Base-by-base conservation (phyloP, 225 moss, liverwort and hornwort genomes). In the Rhytidiadelphus loreus region DNA sequence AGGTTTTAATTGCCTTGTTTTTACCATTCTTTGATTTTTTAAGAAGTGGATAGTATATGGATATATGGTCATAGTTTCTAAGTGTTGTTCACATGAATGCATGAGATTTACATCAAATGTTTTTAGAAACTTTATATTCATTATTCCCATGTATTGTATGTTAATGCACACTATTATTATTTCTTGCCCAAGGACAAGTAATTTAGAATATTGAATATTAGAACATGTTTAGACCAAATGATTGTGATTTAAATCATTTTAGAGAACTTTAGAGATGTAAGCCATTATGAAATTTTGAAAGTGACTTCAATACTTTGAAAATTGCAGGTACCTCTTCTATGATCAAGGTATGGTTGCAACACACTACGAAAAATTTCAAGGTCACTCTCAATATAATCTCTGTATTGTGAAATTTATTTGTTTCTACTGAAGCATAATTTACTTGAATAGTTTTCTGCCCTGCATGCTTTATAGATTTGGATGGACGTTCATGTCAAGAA, bases 1-100 rank as follows among this genome's bases (percentile, higher is more conserved):
- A 65, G 13, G 64, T 33, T 64, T 17, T 4, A 15, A 65, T 35
- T 65, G 7, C 4, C 4, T 17, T 33, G 5, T 35, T 19, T 32
- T 12, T 30, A 15, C 48, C 4, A 7, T 1, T 50, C 28, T 50
- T 46, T 2, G 0, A 5, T 22, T 23, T 76, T 3, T 16, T 1
- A 57, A 11, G 5, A 24, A 39, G 9, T 8, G 12, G 19, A 5
- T 57, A 25, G 1, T 28, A 18, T 18, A 5, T n/a, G 16, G 19
- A 30, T 46, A 11, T 74, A 19, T 74, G 16, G 30, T 48, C 4
- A 4, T 48, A 30, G 19, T 48, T 73, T 29, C 3, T 6, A 17
- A 1, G 4, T 46, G 6, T 19, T 29, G 6, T 72, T 46, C 17
- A 29, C 3, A 44, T 46, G 6, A 28, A 44, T 29, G 17, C 17